Evolutionary conservation across 495 filamentous ascomycete genomes (phyloP), one percentile per base, ranked within the genome.

Genomic region (Penicillium macrosclerotiorum): DNA sequence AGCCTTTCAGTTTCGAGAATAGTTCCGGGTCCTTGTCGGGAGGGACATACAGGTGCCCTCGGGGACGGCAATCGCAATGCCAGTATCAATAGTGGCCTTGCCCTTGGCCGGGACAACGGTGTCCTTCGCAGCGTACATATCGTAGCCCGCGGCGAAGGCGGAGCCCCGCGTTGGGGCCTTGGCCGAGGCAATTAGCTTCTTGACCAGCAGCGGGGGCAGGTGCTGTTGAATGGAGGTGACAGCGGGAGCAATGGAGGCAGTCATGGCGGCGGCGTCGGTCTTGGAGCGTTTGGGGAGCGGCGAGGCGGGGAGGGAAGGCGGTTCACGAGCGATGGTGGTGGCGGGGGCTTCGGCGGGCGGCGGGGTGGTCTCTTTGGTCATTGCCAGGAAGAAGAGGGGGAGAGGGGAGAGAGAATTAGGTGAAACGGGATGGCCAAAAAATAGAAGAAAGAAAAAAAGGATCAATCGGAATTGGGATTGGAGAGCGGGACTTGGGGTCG

Each of bases 101-200:
- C 90, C 91, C 52, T 89, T 75, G 13, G 86, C 82, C 0, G 89
- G 89, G 23, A 98, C 82, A 1, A 76, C 76, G 7, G 88, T 84
- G 33, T 83, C 77, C 54, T 79, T 79, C 4, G 90, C 77, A 37
- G 83, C 83, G 64, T 88, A 97, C 29, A 97, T 54, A 73, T 98
- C 93, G 67, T 96, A 96, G 3, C 93, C 93, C 3, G 93, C 93
- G 0, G 92, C 87, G 57, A 90, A 90, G 25, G 85, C 84, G 54
- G 86, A 91, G 37, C 91, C 92, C 49, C 92, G 80, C 0, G 90
- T 97, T 5, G 93, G 93, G 23, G 88, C 76, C 13, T 74, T 77
- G 7, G 81, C 93, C 22, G 81, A 78, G 14, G 77, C 64, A 12
- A 84, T 82, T 42, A 97, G 82, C 63, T 91, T 90, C 79, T 95